These are phyloP conservation scores for Botryosphaeria dothidea DNA, from an alignment of 2,329 filamentous ascomycete genomes.

Conservation along the genomic window DNA sequence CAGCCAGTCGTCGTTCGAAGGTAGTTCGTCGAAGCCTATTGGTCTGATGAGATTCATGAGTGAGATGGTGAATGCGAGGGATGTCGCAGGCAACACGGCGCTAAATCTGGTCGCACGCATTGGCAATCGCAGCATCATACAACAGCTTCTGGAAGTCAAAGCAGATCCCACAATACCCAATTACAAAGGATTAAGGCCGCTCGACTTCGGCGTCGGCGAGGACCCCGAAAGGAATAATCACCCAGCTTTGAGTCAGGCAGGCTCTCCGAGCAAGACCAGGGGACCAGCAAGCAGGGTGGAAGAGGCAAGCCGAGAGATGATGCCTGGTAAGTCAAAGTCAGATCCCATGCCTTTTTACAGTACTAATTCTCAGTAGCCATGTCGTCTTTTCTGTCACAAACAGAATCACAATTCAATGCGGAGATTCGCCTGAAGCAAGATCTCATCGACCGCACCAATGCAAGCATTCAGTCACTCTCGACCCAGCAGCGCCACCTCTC, in stretches of 20 bases:
- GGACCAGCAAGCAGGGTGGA: constrained; percentile 52
- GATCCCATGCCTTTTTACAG: not conserved
- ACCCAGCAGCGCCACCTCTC: constrained; percentile 76
- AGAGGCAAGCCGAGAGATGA: constrained; percentile 78
- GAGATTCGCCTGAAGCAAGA: constrained; percentile 84
- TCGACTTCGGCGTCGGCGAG: constrained; percentile 91
- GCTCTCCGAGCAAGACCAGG: constrained; percentile 39
- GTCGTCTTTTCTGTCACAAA: constrained; percentile 76
- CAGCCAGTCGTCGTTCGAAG: constrained; percentile 41
- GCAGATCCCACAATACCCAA: constrained; percentile 93
- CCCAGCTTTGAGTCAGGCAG: constrained; percentile 38
- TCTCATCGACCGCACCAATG: constrained; percentile 78
- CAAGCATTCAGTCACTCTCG: constrained; percentile 77
- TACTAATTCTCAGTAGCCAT: constrained; percentile 59
- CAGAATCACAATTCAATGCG: constrained; percentile 74
- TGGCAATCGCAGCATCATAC: constrained; percentile 90
- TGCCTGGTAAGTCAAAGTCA: constrained; percentile 65
- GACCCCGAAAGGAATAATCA: constrained; percentile 52
- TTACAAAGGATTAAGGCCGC: constrained; percentile 79
- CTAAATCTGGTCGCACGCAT: constrained; percentile 92
- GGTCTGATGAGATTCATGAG: constrained; percentile 91
- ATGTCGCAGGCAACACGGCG: constrained; percentile 92
- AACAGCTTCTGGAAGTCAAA: constrained; percentile 92
- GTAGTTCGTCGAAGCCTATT: constrained; percentile 71
- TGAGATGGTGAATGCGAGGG: constrained; percentile 93